Base-by-base conservation (phyloP, 1,139 yeast species). In the Eremothecium gossypii region DNA sequence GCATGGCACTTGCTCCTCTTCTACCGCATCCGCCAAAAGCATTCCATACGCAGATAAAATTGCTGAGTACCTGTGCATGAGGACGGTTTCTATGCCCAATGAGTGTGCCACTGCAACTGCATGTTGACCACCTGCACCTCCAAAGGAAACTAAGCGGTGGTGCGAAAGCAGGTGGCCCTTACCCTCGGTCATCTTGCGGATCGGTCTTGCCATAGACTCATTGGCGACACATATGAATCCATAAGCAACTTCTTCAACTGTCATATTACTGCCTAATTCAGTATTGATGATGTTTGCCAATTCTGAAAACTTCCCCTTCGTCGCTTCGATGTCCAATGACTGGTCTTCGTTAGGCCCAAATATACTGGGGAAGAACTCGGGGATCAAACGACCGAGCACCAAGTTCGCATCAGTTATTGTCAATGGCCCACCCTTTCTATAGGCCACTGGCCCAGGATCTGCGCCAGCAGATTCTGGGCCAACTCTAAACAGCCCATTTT, bases 1-100 rank as follows among this genome's bases (percentile, higher is more conserved):
- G 32, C 73, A 67, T 0, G 87, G 87, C 29, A 77, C 74, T 60
- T 79, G 86, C 31, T 67, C 71, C 55, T 80, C 89, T 49, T 79
- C 79, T 6, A 78, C 77, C 39, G 73, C 74, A 57, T 75, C 79
- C 2, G 78, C 79, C 28, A 75, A 57, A 7, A 71, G 65, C 57
- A 75, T 74, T 46, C 80, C 80, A 49, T 74, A 74, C 2, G 79
- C 79, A 3, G 79, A 73, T 9, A 75, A 53, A 23, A 75, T 68
- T 0, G 78, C 72, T 2, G 79, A 74, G 51, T 73, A 73, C 50
- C 73, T 67, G 50, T 74, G 79, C 13, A 71, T 68, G 32, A 71
- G 52, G 6, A 74, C 70, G 8, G 67, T 67, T 10, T 62, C 58
- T 14, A 75, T 71, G 2, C 74, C 74, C 39, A 75, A 55, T 8